Conservation (phyloP, 2,329 filamentous ascomycete genomes). For the Hymenotorrendiella dingleyae region DNA sequence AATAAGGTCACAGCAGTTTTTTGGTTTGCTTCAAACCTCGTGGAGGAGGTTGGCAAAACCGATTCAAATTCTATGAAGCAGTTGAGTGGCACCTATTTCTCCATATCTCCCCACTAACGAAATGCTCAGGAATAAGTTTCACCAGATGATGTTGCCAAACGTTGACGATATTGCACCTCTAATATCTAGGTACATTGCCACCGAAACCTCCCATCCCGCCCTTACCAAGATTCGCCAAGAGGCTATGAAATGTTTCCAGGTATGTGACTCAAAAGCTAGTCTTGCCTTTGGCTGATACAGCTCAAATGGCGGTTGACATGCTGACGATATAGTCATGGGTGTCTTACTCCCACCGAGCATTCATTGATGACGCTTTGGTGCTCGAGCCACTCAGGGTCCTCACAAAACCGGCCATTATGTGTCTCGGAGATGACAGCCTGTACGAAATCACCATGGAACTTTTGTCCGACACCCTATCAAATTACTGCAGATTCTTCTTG, state of each 20-base stretch:
- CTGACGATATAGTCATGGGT: constrained; percentile 57
- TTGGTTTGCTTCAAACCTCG: constrained; percentile 59
- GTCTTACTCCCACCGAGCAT: constrained; percentile 62
- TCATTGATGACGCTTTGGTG: constrained; percentile 50
- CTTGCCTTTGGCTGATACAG: background rate
- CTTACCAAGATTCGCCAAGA: constrained; percentile 44
- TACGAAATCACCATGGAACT: constrained; percentile 58
- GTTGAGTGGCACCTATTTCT: constrained; percentile 32
- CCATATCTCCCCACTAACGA: constrained; percentile 6
- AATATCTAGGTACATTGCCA: constrained; percentile 36
- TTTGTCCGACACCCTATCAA: constrained; percentile 58
- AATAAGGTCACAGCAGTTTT: constrained; percentile 51
- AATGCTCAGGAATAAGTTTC: constrained; percentile 36
- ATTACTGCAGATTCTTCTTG: constrained; percentile 58
- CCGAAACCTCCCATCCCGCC: constrained; percentile 35
- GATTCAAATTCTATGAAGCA: constrained; percentile 56
- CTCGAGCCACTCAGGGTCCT: constrained; percentile 54
- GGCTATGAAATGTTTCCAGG: constrained; percentile 56
- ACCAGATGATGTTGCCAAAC: constrained; percentile 46
- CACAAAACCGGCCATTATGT: constrained; percentile 53
- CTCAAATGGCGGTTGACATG: background rate
- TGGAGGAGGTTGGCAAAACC: constrained; percentile 62
- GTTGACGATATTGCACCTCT: constrained; percentile 44
- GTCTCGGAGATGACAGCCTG: constrained; percentile 51
- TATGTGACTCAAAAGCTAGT: constrained; percentile 27